Base-by-base conservation (phyloP, 768 basidiomycete genomes). In the Pleurotus ostreatus region DNA sequence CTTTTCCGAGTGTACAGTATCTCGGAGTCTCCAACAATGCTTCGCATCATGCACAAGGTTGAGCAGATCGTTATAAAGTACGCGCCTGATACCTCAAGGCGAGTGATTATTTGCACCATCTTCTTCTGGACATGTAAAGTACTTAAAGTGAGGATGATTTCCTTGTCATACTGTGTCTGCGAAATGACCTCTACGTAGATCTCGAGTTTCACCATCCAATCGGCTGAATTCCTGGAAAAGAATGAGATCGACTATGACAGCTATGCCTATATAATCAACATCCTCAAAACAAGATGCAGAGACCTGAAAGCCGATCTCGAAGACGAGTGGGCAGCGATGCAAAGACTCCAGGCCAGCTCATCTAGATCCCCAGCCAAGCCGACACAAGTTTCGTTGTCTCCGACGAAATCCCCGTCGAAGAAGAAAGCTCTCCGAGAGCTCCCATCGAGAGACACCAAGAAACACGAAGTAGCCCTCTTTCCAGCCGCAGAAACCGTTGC, bases 81-180 rank as follows among this genome's bases (percentile, higher is more conserved):
- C 16, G 52, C 63, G 5, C 55, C 61, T 59, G 55, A 65, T 13
- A 59, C 62, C 43, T 61, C 62, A 6, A 65, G 61, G 43, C 47
- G 57, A 4, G 59, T 69, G n/a, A 58, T 75, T 37, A 69, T 62
- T 40, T 75, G 71, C 45, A 72, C 71, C 3, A 62, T 80, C 3
- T 82, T 79, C 61, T 75, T 70, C 52, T 82, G 80, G 80, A 69
- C 75, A 2, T 77, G 69, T 48, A 70, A 71, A 40, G 46, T 71
- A 38, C 64, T 73, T 30, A 72, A 73, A 63, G 79, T 79, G 41
- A 43, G 68, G 51, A 34, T 34, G 11, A 25, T 25, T 25, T 3
- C 30, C 30, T 34, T 34, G 3, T 34, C 30, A 11, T 2, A 34
- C 30, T 11, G 30, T 34, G 2, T 34, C 8, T 9, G 9, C 9